These are phyloP conservation scores for Naganishia sp. DNA, from an alignment of 1,284 basidiomycete genomes.

Conservation along the genomic window DNA sequence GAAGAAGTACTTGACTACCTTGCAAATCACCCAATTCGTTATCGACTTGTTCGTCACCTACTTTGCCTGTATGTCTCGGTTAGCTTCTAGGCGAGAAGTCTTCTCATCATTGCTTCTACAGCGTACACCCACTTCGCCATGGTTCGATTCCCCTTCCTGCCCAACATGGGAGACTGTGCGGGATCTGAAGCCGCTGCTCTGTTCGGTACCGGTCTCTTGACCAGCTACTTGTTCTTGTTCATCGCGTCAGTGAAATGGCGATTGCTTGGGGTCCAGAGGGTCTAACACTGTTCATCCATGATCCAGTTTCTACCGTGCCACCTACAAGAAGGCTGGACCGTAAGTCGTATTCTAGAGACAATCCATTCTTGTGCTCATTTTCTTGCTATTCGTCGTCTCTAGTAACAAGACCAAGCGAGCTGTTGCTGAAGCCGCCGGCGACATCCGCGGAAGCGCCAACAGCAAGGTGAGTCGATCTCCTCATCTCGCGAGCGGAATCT, in stretches of 20 bases:
- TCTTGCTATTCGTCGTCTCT: neutral
- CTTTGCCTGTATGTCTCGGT: slow-evolving; percentile 76
- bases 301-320: slow-evolving; percentile 53
- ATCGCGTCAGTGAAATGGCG: slow-evolving; percentile 58
- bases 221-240: slow-evolving; percentile 86
- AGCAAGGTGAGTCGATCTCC: slow-evolving; percentile 37
- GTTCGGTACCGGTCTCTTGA: slow-evolving; percentile 84
- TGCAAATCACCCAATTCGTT: slow-evolving; percentile 95
- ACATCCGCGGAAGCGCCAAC: slow-evolving; percentile 42
- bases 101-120: slow-evolving; percentile 18
- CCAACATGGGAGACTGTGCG: slow-evolving; percentile 76
- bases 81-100: slow-evolving; percentile 5
- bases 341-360: slow-evolving; percentile 20
- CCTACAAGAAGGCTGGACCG: slow-evolving; percentile 51
- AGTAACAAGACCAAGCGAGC: slow-evolving; percentile 37
- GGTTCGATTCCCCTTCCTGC: slow-evolving; percentile 66
- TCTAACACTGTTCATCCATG: neutral
- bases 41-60: slow-evolving; percentile 87
- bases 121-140: slow-evolving; percentile 80
- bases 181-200: slow-evolving; percentile 85
- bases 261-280: neutral
- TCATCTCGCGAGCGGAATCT: neutral
- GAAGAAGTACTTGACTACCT: slow-evolving; percentile 93
- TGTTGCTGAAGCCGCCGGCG: slow-evolving; percentile 31
- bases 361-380: neutral